phyloP scores from a whole-genome alignment of 176 grass and related monocot genomes.

The Calamus simplicifolius region DNA sequence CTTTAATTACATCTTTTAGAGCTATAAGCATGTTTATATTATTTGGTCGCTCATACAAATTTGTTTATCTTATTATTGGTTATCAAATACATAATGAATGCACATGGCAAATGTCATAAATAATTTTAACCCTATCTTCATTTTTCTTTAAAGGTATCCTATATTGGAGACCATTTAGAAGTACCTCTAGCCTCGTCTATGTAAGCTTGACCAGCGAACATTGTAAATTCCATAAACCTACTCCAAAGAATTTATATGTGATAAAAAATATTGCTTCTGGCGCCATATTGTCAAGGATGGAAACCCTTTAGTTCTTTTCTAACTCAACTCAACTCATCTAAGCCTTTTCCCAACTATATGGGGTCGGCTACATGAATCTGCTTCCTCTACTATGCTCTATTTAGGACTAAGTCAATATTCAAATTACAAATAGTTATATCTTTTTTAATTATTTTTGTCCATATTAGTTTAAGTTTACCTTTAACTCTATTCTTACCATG shows the following conservation, averaged over 20 bases:
- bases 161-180: slow-evolving; percentile 86
- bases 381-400: no score
- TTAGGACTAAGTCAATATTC: no score
- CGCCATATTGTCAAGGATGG: slow-evolving; percentile 13
- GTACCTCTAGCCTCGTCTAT: slow-evolving; percentile 90
- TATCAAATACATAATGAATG: no score
- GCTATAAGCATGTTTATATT: slow-evolving; percentile 38
- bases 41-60: background rate
- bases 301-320: background rate
- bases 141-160: slow-evolving; percentile 60
- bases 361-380: no score
- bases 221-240: slow-evolving; percentile 46
- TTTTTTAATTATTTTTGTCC: no score
- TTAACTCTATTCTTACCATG: no score
- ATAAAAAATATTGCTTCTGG: background rate
- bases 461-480: no score
- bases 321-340: no score
- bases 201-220: slow-evolving; percentile 80
- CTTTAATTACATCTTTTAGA: slow-evolving; percentile 84
- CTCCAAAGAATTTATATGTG: background rate
- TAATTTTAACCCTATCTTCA: background rate
- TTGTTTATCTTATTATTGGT: no score
- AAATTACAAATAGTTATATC: no score
- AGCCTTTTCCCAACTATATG: no score
- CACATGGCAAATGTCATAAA: background rate